Percentiles rank a stretch among this genome's conserved stretches.
Conservation (phyloP, 768 basidiomycete species). For the Gymnopilus dilepis region DNA sequence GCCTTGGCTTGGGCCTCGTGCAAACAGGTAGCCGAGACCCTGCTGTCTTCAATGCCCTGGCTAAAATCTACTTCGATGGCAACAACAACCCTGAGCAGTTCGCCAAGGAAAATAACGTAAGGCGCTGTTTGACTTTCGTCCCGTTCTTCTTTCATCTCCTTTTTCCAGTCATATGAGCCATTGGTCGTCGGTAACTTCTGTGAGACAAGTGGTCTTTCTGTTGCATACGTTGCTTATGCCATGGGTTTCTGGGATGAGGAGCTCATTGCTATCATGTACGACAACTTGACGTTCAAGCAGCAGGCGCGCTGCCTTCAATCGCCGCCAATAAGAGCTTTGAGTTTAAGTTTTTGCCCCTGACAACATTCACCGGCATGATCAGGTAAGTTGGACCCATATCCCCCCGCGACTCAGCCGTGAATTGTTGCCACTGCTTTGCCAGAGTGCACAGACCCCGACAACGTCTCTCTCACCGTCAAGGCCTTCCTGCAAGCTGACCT, state of each 20-base stretch:
- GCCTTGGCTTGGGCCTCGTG: conserved; percentile 95
- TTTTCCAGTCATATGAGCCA: conserved; percentile 86
- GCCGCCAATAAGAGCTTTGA: conserved; percentile 95
- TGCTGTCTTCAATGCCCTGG: conserved; percentile 96
- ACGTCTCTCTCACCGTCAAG: conserved; percentile 55
- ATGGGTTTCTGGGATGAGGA: conserved; percentile 99
- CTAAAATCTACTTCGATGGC: conserved; percentile 98
- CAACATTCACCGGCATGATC: conserved; percentile 95
- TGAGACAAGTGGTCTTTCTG: conserved; percentile 96
- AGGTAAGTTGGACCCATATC: conserved; percentile 48
- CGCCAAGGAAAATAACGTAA: conserved; percentile 97
- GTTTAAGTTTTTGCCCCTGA: conserved; percentile 89
- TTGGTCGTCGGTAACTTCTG: conserved; percentile 99
- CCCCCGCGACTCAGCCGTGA: conserved; percentile 39
- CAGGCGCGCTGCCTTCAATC: conserved; percentile 98
- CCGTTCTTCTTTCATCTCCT: conserved; percentile 3
- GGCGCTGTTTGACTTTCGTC: conserved; percentile 34
- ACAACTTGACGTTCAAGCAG: conserved; percentile 99
- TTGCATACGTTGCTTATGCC: conserved; percentile 99
- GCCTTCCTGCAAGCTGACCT: neutral
- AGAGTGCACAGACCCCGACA: conserved; percentile 96
- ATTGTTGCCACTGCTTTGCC: conserved; percentile 95
- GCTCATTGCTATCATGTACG: conserved; percentile 95
- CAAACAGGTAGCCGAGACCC: conserved; percentile 94
- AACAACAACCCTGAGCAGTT: conserved; percentile 98